Percentiles rank a stretch among this genome's conserved stretches.
These are phyloP conservation scores for Myrmaecium sp. DNA, from an alignment of 2,329 filamentous ascomycete species.

Conservation along the genomic window DNA sequence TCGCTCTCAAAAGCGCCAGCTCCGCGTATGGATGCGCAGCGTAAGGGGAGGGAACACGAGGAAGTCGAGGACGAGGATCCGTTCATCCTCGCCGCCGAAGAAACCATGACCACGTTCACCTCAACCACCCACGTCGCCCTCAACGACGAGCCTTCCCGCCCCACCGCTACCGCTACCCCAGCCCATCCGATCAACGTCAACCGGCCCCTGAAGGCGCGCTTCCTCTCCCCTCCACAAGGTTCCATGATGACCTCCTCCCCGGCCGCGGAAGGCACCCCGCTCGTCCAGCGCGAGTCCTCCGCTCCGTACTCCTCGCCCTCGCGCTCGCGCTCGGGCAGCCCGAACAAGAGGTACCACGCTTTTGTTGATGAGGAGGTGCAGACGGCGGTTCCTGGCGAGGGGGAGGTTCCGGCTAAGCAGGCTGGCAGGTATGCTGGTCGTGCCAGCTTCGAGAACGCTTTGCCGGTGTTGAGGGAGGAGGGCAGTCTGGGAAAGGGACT, in stretches of 20 bases:
- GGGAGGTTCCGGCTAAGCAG: too few species aligned
- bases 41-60: neutral
- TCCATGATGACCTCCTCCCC: too few species aligned
- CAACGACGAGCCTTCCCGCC: conserved; percentile 10
- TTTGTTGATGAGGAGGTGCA: conserved; percentile 6
- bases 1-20: neutral
- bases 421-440: conserved; percentile 12
- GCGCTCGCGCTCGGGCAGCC: conserved; percentile 6
- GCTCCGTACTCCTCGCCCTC: conserved; percentile 6
- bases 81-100: conserved; percentile 1
- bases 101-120: conserved; percentile 3
- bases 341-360: conserved; percentile 1
- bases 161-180: conserved; percentile 13
- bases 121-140: conserved; percentile 7
- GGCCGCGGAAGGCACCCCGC: neutral
- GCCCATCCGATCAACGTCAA: conserved; percentile 10
- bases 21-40: neutral
- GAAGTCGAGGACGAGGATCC: too few species aligned
- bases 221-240: too few species aligned
- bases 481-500: conserved; percentile 5
- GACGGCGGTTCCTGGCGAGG: conserved; percentile 2
- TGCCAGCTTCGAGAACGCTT: conserved; percentile 14
- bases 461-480: conserved; percentile 13
- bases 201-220: too few species aligned
- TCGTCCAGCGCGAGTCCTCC: conserved; percentile 1